phyloP scores from a whole-genome alignment of 192 early-diverging fungal species.

The Mortierella claussenii region DNA sequence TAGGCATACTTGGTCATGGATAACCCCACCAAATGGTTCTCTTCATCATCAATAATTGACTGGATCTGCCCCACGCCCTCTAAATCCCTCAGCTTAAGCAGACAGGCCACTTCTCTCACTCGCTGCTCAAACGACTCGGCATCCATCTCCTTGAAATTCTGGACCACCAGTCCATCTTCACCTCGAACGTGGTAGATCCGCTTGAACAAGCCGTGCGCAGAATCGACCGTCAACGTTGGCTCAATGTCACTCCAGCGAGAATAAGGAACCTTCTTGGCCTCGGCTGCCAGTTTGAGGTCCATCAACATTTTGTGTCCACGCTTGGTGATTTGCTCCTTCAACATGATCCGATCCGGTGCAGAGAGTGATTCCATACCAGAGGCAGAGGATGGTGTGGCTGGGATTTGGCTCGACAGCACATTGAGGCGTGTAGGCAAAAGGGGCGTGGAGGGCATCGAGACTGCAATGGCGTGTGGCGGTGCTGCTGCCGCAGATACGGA shows the following conservation, averaged over 20 bases:
- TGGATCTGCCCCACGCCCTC: conserved; percentile 65
- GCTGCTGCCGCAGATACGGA: not conserved
- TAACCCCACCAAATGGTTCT: conserved; percentile 65
- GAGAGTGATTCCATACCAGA: conserved; percentile 12
- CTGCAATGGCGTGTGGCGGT: not conserved
- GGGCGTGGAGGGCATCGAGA: conserved; percentile 25
- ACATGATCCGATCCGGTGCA: conserved; percentile 13
- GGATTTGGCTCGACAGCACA: conserved; percentile 30
- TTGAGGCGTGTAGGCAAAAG: not conserved
- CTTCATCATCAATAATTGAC: conserved; percentile 60
- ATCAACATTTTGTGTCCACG: conserved; percentile 27
- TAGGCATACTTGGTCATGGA: conserved; percentile 68
- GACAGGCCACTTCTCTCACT: conserved; percentile 66
- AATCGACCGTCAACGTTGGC: conserved; percentile 44
- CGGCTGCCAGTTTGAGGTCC: conserved; percentile 25
- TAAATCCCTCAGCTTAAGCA: conserved; percentile 60
- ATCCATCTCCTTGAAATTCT: conserved; percentile 68
- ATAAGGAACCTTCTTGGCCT: conserved; percentile 45
- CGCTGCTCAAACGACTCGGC: conserved; percentile 60
- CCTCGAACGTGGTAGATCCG: conserved; percentile 63
- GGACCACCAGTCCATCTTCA: conserved; percentile 58
- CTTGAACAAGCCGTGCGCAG: conserved; percentile 68
- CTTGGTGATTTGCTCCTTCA: conserved; percentile 39
- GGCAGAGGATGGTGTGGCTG: not conserved
- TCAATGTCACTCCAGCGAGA: conserved; percentile 35